Conservation (phyloP, 192 early-diverging fungal species). For the Coemansia sp. region DNA sequence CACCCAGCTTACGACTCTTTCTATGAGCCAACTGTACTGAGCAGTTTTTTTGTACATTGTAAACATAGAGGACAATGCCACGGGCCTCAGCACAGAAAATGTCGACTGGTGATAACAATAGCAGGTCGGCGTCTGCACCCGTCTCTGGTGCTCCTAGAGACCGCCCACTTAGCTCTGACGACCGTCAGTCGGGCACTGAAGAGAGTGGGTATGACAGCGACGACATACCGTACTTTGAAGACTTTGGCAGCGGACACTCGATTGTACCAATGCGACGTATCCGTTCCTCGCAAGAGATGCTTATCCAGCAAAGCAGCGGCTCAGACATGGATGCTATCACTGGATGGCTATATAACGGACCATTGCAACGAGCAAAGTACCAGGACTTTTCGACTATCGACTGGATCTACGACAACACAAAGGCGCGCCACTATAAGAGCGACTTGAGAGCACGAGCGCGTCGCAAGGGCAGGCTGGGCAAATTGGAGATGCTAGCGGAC, state of each 20-base stretch:
- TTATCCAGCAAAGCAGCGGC: conserved; percentile 21
- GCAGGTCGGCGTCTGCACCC: not conserved
- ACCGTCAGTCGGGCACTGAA: not conserved
- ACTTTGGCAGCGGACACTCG: conserved; percentile 17
- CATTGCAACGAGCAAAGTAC: conserved; percentile 53
- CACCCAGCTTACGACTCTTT: conserved; percentile 1
- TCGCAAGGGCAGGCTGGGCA: conserved; percentile 13
- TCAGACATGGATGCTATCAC: conserved; percentile 51
- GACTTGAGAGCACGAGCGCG: conserved; percentile 24
- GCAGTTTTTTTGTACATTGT: not conserved
- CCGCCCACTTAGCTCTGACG: not conserved
- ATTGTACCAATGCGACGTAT: conserved; percentile 34
- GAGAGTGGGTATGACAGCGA: conserved; percentile 10
- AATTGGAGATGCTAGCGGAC: conserved; percentile 22
- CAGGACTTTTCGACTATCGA: conserved; percentile 58
- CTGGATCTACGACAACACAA: conserved; percentile 57
- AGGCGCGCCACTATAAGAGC: conserved; percentile 38
- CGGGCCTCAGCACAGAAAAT: conserved; percentile 7
- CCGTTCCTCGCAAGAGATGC: conserved; percentile 42
- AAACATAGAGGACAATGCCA: not conserved
- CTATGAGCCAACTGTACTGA: conserved; percentile 1
- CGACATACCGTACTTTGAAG: conserved; percentile 27
- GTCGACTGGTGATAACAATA: not conserved
- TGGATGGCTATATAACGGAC: conserved; percentile 54
- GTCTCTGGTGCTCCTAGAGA: not conserved